Percentiles rank a stretch among this genome's conserved stretches.
phyloP scores from a whole-genome alignment of 257 asterid species.

The Ligustrum vulgare region DNA sequence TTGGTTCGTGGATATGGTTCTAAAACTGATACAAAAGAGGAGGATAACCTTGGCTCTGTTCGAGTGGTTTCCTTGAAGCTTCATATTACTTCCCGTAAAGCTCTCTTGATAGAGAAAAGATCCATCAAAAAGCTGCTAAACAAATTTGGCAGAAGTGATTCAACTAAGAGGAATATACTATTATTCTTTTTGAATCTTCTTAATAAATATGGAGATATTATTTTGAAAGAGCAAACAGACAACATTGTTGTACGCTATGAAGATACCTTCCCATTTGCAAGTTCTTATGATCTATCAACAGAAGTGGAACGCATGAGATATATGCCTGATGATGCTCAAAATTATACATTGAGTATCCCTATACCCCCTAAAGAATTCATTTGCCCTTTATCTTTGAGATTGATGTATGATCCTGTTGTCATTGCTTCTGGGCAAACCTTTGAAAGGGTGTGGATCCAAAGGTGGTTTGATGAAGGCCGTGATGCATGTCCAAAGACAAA shows the following conservation, averaged over 20 bases:
- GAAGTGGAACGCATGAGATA: constrained; percentile 42
- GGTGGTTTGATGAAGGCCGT: constrained; percentile 84
- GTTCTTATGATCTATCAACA: constrained; percentile 27
- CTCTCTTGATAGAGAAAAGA: constrained; percentile 68
- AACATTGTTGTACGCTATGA: constrained; percentile 28
- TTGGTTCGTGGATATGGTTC: constrained; percentile 59
- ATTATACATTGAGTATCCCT: constrained; percentile 34
- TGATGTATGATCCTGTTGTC: constrained; percentile 88
- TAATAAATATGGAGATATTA: constrained; percentile 51
- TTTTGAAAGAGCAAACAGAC: constrained; percentile 39
- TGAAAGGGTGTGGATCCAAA: constrained; percentile 84
- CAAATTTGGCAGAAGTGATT: constrained; percentile 45
- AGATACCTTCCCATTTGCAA: constrained; percentile 29
- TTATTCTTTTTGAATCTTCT: constrained; percentile 54
- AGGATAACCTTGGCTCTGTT: constrained; percentile 47
- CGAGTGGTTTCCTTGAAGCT: constrained; percentile 53
- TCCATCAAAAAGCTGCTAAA: constrained; percentile 58
- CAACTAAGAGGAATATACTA: constrained; percentile 57
- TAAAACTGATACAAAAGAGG: constrained; percentile 44
- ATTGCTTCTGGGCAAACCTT: constrained; percentile 83
- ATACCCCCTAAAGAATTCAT: constrained; percentile 65
- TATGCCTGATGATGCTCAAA: constrained; percentile 35
- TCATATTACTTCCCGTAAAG: constrained; percentile 60
- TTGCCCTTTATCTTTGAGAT: constrained; percentile 72
- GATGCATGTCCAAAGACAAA: constrained; percentile 69